Percentiles rank a stretch among this genome's conserved stretches.
Evolutionary conservation across 2,329 filamentous ascomycete species (phyloP).

Genomic region (Phialophora tarda): DNA sequence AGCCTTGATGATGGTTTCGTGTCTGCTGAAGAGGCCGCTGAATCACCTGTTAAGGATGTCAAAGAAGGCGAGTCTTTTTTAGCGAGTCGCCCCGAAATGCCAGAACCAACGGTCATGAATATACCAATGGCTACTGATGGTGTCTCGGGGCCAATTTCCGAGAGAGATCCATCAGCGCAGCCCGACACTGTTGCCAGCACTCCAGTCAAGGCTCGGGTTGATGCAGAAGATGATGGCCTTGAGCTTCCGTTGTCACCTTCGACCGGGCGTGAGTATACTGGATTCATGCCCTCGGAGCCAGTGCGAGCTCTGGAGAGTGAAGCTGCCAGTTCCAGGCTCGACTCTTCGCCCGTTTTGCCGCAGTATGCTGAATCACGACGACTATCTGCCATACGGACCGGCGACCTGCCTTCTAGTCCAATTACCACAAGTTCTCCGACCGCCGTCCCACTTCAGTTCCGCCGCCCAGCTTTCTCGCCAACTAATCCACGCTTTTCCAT

Average conservation of each 20-base stretch:
- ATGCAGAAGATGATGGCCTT: neutral
- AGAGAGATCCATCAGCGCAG: slow-evolving; percentile 33
- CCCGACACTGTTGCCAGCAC: slow-evolving; percentile 34
- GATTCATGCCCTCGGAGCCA: neutral
- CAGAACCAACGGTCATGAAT: slow-evolving; percentile 51
- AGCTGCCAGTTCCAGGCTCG: slow-evolving; percentile 42
- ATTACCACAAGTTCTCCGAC: slow-evolving; percentile 54
- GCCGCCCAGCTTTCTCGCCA: slow-evolving; percentile 52
- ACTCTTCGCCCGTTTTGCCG: slow-evolving; percentile 43
- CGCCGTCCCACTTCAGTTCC: slow-evolving; percentile 59
- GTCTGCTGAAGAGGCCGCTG: slow-evolving; percentile 36
- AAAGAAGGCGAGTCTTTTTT: slow-evolving; percentile 65
- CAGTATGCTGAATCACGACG: slow-evolving; percentile 20
- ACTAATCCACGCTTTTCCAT: slow-evolving; percentile 48
- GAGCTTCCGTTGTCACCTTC: neutral
- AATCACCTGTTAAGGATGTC: slow-evolving; percentile 17
- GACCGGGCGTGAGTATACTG: neutral
- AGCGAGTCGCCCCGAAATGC: slow-evolving; percentile 67
- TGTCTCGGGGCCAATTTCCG: slow-evolving; percentile 52
- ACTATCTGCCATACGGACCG: slow-evolving; percentile 34
- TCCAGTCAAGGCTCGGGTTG: slow-evolving; percentile 42
- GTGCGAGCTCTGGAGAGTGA: slow-evolving; percentile 17
- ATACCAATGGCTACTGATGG: slow-evolving; percentile 45
- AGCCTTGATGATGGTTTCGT: slow-evolving; percentile 39
- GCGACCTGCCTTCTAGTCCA: slow-evolving; percentile 35